A percentile compares a stretch with the other conserved stretches of the same genome.
Evolutionary conservation across 2,329 filamentous ascomycete genomes (phyloP).

Genomic region (Neopestalotiopsis rosae): DNA sequence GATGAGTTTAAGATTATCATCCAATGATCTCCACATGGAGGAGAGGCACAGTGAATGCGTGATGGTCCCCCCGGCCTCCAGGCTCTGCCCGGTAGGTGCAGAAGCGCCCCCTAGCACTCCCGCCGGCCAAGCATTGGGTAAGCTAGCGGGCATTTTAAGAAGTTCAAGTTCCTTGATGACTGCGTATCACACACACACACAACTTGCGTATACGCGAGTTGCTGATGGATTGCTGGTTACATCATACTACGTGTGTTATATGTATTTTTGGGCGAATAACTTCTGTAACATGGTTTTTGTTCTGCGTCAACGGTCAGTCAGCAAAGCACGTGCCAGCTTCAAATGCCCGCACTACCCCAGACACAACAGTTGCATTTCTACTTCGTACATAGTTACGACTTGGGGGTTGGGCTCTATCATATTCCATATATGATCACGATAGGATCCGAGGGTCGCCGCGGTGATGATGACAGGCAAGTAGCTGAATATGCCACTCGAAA

Average conservation of each 20-base stretch:
- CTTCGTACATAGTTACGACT: too few relatives aligned
- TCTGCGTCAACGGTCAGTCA: neutral
- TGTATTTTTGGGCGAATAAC: neutral
- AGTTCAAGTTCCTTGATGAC: neutral
- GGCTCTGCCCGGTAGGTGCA: constrained; percentile 7
- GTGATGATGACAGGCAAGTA: too few relatives aligned
- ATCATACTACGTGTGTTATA: neutral
- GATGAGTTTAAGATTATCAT: constrained; percentile 33
- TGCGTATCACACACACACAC: too few relatives aligned
- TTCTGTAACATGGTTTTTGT: neutral
- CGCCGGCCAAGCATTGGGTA: constrained; percentile 10
- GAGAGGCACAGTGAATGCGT: constrained; percentile 31
- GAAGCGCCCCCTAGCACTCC: constrained; percentile 10
- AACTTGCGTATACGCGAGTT: too few relatives aligned
- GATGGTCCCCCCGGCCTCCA: constrained; percentile 19
- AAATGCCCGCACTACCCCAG: too few relatives aligned
- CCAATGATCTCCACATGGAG: constrained; percentile 35
- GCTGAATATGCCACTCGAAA: too few relatives aligned
- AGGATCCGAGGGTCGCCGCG: too few relatives aligned
- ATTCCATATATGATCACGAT: too few relatives aligned
- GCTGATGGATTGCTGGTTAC: neutral
- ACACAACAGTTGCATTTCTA: too few relatives aligned
- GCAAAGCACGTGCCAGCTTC: neutral
- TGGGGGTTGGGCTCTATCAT: too few relatives aligned
- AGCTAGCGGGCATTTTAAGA: neutral